These are phyloP conservation scores for Postia placenta DNA, from an alignment of 768 basidiomycete genomes.

Conservation along the genomic window DNA sequence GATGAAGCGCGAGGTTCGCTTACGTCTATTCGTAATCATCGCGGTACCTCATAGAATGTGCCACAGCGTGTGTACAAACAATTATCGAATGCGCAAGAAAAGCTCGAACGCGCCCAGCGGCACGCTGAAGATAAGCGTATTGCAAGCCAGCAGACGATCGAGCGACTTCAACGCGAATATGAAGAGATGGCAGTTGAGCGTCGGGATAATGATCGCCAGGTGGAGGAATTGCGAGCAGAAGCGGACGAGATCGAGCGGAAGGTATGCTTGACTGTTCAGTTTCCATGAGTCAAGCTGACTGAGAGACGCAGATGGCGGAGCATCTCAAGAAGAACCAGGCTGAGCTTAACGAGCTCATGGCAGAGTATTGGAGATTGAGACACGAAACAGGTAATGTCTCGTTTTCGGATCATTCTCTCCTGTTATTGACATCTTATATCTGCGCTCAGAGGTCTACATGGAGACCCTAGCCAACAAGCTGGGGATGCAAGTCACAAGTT, in stretches of 20 bases:
- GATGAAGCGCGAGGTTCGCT: constrained; percentile 58
- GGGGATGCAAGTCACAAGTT: constrained; percentile 29
- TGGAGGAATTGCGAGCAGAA: constrained; percentile 69
- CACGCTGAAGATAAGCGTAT: constrained; percentile 76
- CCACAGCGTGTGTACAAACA: constrained; percentile 75
- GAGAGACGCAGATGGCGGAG: constrained; percentile 54
- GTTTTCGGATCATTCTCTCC: not conserved
- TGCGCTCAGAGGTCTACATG: constrained; percentile 87
- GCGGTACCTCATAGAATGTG: not conserved
- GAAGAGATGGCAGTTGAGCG: constrained; percentile 73
- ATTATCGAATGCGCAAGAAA: constrained; percentile 74
- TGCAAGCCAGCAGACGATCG: constrained; percentile 68
- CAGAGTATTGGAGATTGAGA: constrained; percentile 78
- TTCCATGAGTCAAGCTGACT: not conserved
- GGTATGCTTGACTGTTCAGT: constrained; percentile 30
- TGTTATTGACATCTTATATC: constrained; percentile 1
- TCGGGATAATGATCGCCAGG: constrained; percentile 70
- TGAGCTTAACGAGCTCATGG: constrained; percentile 75
- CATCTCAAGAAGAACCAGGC: constrained; percentile 68
- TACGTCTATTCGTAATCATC: not conserved
- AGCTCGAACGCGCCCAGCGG: constrained; percentile 71
- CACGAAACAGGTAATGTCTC: constrained; percentile 58
- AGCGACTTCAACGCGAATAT: constrained; percentile 72
- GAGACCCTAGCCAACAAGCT: constrained; percentile 79
- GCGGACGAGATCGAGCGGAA: constrained; percentile 63